Evolutionary conservation across 2,329 filamentous ascomycete species (phyloP).

Genomic region (Beauveria caledonica): DNA sequence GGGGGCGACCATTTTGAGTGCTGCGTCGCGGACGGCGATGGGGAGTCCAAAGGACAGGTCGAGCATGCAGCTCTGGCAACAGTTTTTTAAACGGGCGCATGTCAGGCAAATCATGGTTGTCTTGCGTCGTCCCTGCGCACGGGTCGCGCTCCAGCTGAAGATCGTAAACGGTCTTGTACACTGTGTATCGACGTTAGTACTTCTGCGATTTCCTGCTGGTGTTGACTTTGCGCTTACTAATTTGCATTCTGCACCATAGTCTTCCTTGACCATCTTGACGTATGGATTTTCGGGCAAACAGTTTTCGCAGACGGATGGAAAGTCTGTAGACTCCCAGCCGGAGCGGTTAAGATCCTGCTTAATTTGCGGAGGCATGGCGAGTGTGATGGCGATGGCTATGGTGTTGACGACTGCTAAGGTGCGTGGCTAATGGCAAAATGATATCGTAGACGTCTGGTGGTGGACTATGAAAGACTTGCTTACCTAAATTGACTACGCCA

Average conservation of each 20-base stretch:
- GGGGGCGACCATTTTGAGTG: conserved; percentile 93
- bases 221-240: conserved; percentile 31
- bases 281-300: conserved; percentile 95
- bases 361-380: conserved; percentile 74
- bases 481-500: background rate
- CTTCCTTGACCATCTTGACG: conserved; percentile 98
- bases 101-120: conserved; percentile 93
- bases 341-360: conserved; percentile 93
- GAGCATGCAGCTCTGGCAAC: conserved; percentile 98
- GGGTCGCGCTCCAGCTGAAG: conserved; percentile 90
- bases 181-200: conserved; percentile 20
- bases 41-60: conserved; percentile 93
- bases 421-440: background rate
- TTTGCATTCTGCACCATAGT: conserved; percentile 82
- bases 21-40: conserved; percentile 90
- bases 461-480: background rate
- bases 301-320: conserved; percentile 82
- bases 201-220: background rate
- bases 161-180: conserved; percentile 95
- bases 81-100: conserved; percentile 95
- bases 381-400: conserved; percentile 2
- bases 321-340: conserved; percentile 91
- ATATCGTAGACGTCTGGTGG: background rate
- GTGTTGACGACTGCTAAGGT: background rate
- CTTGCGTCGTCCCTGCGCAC: conserved; percentile 79